phyloP scores from a whole-genome alignment of 345 rosid genomes.

The Hypericum perforatum region DNA sequence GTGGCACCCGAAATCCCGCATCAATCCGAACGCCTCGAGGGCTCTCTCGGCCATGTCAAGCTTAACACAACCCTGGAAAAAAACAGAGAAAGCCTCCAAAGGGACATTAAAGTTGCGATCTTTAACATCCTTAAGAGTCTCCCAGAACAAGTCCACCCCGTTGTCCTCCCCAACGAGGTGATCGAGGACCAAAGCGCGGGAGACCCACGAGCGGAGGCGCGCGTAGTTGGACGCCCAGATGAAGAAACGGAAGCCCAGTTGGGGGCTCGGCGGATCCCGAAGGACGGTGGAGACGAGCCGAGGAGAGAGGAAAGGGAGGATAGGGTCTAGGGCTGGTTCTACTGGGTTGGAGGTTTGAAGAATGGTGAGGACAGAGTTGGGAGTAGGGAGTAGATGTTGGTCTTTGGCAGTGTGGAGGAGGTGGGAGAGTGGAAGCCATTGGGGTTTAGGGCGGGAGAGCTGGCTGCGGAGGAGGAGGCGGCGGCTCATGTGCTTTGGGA shows the following conservation, averaged over 20 bases:
- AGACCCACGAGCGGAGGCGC: slow-evolving; percentile 33
- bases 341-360: slow-evolving; percentile 37
- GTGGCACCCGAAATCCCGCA: slow-evolving; percentile 54
- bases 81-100: slow-evolving; percentile 36
- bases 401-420: slow-evolving; percentile 11
- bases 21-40: slow-evolving; percentile 60
- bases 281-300: slow-evolving; percentile 37
- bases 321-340: slow-evolving; percentile 54
- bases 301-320: slow-evolving; percentile 43
- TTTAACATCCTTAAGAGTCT: slow-evolving; percentile 45
- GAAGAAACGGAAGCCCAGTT: slow-evolving; percentile 61
- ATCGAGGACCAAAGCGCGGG: slow-evolving; percentile 24
- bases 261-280: slow-evolving; percentile 28
- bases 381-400: slow-evolving; percentile 11
- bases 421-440: slow-evolving; percentile 11
- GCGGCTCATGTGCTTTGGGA: slow-evolving; percentile 10
- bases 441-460: slow-evolving; percentile 5
- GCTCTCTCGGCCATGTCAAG: slow-evolving; percentile 54
- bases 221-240: slow-evolving; percentile 57
- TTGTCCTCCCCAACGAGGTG: slow-evolving; percentile 37
- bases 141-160: slow-evolving; percentile 50
- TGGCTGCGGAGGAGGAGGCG: slow-evolving; percentile 9
- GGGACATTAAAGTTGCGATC: not conserved
- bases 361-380: slow-evolving; percentile 44
- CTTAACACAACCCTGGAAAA: slow-evolving; percentile 50